Base-by-base conservation (phyloP, 768 basidiomycete species). In the Agaricus blazei region DNA sequence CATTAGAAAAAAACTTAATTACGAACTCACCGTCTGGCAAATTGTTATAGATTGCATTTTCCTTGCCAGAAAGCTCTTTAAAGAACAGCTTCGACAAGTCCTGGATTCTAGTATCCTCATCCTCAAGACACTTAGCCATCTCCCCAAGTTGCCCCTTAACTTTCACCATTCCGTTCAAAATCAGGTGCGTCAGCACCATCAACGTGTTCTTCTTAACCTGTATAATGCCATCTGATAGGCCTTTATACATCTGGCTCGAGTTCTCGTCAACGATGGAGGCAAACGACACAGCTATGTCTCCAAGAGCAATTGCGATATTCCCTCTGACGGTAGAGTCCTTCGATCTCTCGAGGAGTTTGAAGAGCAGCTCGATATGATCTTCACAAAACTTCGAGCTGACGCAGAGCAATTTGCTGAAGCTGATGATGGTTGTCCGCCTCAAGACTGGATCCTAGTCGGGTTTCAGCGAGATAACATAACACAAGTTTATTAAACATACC, bases 111-210 rank as follows among this genome's bases (percentile, higher is more conserved):
- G 77, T 77, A 55, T 98, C 96, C 24, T 81, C 77, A 68, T 98
- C 96, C 72, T 98, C 94, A 6, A 98, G 72, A 67, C 97, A 98
- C 70, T 99, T 98, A n/a, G 96, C 97, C 96, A 99, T 98, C 77
- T 99, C 97, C 15, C 97, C 97, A 6, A 99, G 77, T 67, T 99
- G 96, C 1, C 97, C 97, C 72, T 99, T 98, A 62, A 98, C 95
- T 71, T 98, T 99, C 79, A 99, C 90, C 97, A 98, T 98, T 2
- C 96, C 96, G 63, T 98, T 98, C 58, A 99, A 73, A 65, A 98
- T 98, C 58, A 99, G 73, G 68, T 98, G 93, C 9, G 94, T 96
- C 54, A 98, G 77, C 29, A 98, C 97, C 96, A 98, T 98, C 44
- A 99, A 80, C 36, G 96, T 97, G 72, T 98, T 98, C 79, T 98